Evolutionary conservation across 2,329 filamentous ascomycete species (phyloP).

Genomic region (Acephala macrosclerotiorum): DNA sequence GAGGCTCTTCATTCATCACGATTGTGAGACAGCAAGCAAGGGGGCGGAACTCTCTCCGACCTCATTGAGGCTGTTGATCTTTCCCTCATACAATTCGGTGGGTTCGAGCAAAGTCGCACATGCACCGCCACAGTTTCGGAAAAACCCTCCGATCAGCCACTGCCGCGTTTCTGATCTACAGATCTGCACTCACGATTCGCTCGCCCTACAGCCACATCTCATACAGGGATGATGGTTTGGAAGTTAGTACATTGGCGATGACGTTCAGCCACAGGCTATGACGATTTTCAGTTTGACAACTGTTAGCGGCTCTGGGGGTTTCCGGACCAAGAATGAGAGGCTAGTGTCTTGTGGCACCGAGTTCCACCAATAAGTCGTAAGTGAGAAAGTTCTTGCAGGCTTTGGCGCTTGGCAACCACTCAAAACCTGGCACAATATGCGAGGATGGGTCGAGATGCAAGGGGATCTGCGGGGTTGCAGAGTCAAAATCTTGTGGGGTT

Average conservation of each 20-base stretch:
- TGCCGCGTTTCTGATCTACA: neutral
- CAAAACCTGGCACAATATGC: slow-evolving; percentile 2
- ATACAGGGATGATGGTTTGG: neutral
- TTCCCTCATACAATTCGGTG: neutral
- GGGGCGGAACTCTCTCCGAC: neutral
- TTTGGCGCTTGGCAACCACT: slow-evolving; percentile 5
- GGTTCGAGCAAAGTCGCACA: neutral
- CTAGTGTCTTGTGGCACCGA: slow-evolving; percentile 4
- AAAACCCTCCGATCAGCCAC: slow-evolving; percentile 4
- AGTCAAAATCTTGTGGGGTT: neutral
- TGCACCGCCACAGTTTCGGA: neutral
- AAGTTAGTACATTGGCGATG: neutral
- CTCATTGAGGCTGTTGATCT: slow-evolving; percentile 5
- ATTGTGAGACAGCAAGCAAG: neutral
- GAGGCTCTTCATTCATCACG: neutral
- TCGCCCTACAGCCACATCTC: slow-evolving; percentile 24
- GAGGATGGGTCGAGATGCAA: neutral
- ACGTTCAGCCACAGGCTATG: slow-evolving; percentile 21
- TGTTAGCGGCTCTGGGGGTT: neutral
- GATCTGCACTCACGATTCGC: slow-evolving; percentile 10
- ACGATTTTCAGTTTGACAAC: slow-evolving; percentile 12
- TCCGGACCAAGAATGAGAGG: neutral
- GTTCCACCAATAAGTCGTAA: neutral
- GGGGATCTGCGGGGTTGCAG: slow-evolving; percentile 5
- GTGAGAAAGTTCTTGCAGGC: neutral